Evolutionary conservation across 176 grass and related monocot genomes (phyloP).

Genomic region (Triticum timopheevii): DNA sequence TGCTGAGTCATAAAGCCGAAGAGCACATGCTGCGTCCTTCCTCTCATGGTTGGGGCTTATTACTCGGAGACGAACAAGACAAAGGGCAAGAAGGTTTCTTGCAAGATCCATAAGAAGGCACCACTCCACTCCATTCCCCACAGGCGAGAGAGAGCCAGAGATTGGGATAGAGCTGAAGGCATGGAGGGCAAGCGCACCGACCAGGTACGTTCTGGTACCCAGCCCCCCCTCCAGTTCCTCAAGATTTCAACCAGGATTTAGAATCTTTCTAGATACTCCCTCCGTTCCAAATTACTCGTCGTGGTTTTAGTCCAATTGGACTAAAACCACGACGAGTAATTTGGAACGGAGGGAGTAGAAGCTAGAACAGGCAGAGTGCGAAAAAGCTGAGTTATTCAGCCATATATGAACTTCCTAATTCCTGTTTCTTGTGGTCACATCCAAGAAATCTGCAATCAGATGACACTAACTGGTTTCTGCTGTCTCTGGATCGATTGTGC

Average conservation of each 20-base stretch:
- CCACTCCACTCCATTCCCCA: conserved; percentile 1
- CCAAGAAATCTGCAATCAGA: background rate
- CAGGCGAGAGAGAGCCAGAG: background rate
- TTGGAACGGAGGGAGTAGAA: too few relatives aligned
- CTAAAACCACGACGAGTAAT: too few relatives aligned
- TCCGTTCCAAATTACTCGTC: too few relatives aligned
- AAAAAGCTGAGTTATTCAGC: background rate
- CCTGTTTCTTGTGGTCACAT: background rate
- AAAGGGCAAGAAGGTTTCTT: conserved; percentile 7
- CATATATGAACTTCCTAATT: background rate
- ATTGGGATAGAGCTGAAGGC: background rate
- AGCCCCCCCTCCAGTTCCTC: background rate
- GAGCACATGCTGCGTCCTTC: conserved; percentile 12
- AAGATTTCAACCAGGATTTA: background rate
- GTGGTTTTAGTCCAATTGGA: too few relatives aligned
- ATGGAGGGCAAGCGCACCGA: conserved; percentile 22
- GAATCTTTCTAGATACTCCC: background rate
- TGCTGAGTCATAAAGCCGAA: conserved; percentile 27
- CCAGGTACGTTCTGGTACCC: conserved; percentile 24
- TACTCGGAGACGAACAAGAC: too few relatives aligned
- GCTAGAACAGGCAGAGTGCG: background rate
- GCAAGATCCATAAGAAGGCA: background rate
- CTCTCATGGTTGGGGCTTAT: background rate
- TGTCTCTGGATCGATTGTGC: background rate
- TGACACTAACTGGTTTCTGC: background rate